Percentiles rank a stretch among this genome's conserved stretches.
Evolutionary conservation across 768 basidiomycete species (phyloP).

Genomic region (Podaxis sp.): DNA sequence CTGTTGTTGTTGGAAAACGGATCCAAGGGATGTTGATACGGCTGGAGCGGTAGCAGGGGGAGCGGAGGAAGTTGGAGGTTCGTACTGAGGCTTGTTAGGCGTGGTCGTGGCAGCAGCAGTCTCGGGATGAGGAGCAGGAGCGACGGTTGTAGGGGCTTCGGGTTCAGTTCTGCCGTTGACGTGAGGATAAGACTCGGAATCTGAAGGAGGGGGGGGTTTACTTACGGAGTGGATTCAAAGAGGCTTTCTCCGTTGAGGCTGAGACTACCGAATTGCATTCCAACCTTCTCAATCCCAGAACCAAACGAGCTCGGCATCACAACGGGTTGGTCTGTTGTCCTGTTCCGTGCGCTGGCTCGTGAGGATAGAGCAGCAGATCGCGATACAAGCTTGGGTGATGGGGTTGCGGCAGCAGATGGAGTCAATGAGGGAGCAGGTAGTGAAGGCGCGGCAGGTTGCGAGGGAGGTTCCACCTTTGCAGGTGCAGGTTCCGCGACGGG

Average conservation of each 20-base stretch:
- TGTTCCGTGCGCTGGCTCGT: conserved; percentile 62
- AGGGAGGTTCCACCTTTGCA: conserved; percentile 35
- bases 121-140: conserved; percentile 32
- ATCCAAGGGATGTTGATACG: conserved; percentile 35
- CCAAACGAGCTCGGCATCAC: conserved; percentile 76
- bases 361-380: conserved; percentile 56
- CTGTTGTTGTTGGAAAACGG: conserved; percentile 50
- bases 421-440: conserved; percentile 30
- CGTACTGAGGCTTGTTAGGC: conserved; percentile 29
- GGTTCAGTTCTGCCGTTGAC: conserved; percentile 31
- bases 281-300: conserved; percentile 66
- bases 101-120: conserved; percentile 27
- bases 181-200: conserved; percentile 10
- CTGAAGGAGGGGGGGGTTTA: conserved; percentile 12
- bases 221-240: conserved; percentile 56
- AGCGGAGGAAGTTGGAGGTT: conserved; percentile 35
- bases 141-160: conserved; percentile 24
- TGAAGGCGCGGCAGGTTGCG: conserved; percentile 31
- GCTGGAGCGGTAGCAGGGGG: conserved; percentile 41
- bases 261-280: conserved; percentile 89
- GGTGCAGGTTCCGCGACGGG: conserved; percentile 26
- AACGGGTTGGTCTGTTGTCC: conserved; percentile 75
- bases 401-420: conserved; percentile 39
- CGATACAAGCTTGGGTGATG: conserved; percentile 50
- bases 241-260: conserved; percentile 69